phyloP scores from a whole-genome alignment of 163 green algal genomes.

The Coccomyxa subellipsoidea region DNA sequence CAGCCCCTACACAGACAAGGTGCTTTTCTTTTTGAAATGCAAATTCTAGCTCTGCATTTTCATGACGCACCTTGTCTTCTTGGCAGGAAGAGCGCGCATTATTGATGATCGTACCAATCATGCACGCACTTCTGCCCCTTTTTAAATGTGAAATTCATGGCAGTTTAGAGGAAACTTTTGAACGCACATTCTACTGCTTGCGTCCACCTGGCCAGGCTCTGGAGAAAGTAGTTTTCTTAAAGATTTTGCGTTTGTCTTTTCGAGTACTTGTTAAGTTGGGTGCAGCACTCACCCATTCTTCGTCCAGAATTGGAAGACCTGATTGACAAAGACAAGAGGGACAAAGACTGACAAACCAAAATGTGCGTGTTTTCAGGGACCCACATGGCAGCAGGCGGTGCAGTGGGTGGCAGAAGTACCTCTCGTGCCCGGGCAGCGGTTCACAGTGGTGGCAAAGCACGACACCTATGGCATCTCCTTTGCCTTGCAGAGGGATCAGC shows the following conservation, averaged over 20 bases:
- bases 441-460: constrained; percentile 52
- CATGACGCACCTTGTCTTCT: background rate
- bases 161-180: background rate
- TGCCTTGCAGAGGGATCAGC: background rate
- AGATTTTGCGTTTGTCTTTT: too few species aligned
- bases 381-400: constrained; percentile 71
- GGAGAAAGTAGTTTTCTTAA: too few species aligned
- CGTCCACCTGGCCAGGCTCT: too few species aligned
- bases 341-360: too few species aligned
- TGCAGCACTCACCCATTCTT: too few species aligned
- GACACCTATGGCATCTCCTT: constrained; percentile 76
- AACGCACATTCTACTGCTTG: background rate
- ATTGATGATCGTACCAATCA: too few species aligned
- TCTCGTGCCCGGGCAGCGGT: constrained; percentile 30
- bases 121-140: too few species aligned
- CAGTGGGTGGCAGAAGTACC: constrained; percentile 59
- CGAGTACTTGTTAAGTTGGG: too few species aligned
- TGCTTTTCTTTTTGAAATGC: background rate
- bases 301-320: too few species aligned
- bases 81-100: too few species aligned
- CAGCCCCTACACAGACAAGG: constrained; percentile 52
- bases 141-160: background rate
- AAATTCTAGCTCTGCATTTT: background rate
- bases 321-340: too few species aligned
- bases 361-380: constrained; percentile 13